Base-by-base conservation (phyloP, 176 grass and related monocot species). In the Typha latifolia region DNA sequence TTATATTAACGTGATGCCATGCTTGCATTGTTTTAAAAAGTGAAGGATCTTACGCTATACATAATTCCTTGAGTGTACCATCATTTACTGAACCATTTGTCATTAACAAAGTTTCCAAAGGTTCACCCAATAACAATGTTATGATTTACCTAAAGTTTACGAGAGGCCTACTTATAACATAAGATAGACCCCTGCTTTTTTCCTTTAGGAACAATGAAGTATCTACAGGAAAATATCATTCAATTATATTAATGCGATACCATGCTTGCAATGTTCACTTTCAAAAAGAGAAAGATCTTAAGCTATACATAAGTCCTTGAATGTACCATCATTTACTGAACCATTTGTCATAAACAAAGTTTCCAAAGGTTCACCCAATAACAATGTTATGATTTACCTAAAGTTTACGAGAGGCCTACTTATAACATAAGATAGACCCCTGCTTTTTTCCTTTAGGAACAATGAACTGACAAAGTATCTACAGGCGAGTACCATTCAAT, bases 281-380 rank as follows among this genome's bases (percentile, higher is more conserved):
- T 48, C 37, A 43, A 43, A 10, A 43, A 10, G 37, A 9, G 37
- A 43, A 43, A 43, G 37, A 43, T 1, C 5, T 43, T 43, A 9
- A 43, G 2, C 8, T 10, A 43, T 43, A 10, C 0, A 43, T 1
- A 43, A 43, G 9, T 43, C 37, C 5, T 1, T 43, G 6, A 16
- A 87, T 85, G 75, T 84, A 61, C 15, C 89, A 78, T 69, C 72
- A 67, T 87, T 90, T 78, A 90, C 80, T 95, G 90, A 95, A 95
- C 84, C 86, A 77, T 80, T 73, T 66, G 68, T 72, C 81, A 84
- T 77, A 62, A 73, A 8, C 34, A 48, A 14, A 48, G 12, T 5
- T n/a, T 48, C 19, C 32, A 64, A 32, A 66, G 64, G 32, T 66
- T 66, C 43, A 66, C 64, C 43, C 32, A 66, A 66, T 48, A 49